Evolutionary conservation across 495 filamentous ascomycete genomes (phyloP), one percentile per base, ranked within the genome.

Genomic region (Xylaria castorea): DNA sequence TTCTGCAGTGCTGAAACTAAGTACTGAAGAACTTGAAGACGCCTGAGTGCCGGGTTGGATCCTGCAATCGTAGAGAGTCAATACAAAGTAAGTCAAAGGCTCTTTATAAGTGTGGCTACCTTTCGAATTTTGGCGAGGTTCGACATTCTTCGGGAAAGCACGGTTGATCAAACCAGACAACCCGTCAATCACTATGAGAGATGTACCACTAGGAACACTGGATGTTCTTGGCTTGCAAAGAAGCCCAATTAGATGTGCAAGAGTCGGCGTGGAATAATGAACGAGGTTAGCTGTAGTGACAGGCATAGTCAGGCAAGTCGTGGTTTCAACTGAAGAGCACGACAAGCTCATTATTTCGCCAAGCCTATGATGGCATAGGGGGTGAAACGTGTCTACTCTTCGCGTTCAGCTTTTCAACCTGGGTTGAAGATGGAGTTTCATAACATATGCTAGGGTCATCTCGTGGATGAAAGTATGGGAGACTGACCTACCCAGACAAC

Each of bases 401-500:
- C 61, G 18, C 27, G n/a, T 68, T 66, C 16, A 69, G 53, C 36
- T 46, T 46, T 11, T 3, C 30, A 11, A 46, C 44, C 46, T 53
- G 32, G 57, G 36, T 9, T 27, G n/a, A 42, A 22, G 34, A 46
- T n/a, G 63, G 53, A 46, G 2, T 11, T 18, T n/a, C 12, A n/a
- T 42, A 7, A 68, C n/a, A n/a, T 20, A 30, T 34, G 48, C 32
- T 51, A 55, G 8, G 22, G 36, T 40, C 42, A n/a, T 58, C 38
- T 32, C 55, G 38, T 38, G 48, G 40, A 60, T 40, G 44, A n/a
- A 40, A 55, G 18, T 38, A 73, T 70, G 60, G 61, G 64, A 60
- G 76, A 87, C 90, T 79, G 82, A 96, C 94, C 94, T 83, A 97
- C 90, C 95, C 95, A 98, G 38, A 95, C 86, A 12, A 97, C 94